Conservation (phyloP, 2,329 filamentous ascomycete genomes). For the Zymoseptoria pseudotritici region DNA sequence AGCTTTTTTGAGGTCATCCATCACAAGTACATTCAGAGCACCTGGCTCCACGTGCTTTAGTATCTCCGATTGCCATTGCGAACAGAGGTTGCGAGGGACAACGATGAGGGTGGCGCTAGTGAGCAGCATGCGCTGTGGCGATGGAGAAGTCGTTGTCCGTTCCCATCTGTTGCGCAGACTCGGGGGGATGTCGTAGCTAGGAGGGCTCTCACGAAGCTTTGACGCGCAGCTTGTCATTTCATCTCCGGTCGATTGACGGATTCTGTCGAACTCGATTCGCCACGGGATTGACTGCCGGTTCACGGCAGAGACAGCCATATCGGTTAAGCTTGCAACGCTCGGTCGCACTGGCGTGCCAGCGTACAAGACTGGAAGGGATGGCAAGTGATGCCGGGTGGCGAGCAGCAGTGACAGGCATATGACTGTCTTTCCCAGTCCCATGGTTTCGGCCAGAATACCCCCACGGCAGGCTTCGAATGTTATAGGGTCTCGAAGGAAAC, state of each 20-base stretch:
- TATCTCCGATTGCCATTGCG: slow-evolving; percentile 80
- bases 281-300: slow-evolving; percentile 64
- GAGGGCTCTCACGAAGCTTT: slow-evolving; percentile 37
- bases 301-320: slow-evolving; percentile 67
- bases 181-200: slow-evolving; percentile 36
- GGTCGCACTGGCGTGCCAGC: slow-evolving; percentile 35
- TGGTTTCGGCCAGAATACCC: slow-evolving; percentile 73
- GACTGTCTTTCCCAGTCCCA: slow-evolving; percentile 78
- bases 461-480: slow-evolving; percentile 68
- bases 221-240: slow-evolving; percentile 46
- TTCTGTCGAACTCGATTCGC: slow-evolving; percentile 54
- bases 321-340: slow-evolving; percentile 45
- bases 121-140: slow-evolving; percentile 51
- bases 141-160: slow-evolving; percentile 33
- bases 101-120: slow-evolving; percentile 68
- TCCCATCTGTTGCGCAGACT: slow-evolving; percentile 33
- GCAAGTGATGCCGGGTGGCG: slow-evolving; percentile 63
- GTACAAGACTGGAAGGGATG: slow-evolving; percentile 58
- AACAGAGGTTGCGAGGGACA: slow-evolving; percentile 72
- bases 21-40: slow-evolving; percentile 54
- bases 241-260: slow-evolving; percentile 42
- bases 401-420: slow-evolving; percentile 69
- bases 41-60: slow-evolving; percentile 59
- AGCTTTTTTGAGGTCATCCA: slow-evolving; percentile 46
- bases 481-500: slow-evolving; percentile 57